These are phyloP conservation scores for Termitomyces sp. DNA, from an alignment of 768 basidiomycete genomes.

Conservation along the genomic window DNA sequence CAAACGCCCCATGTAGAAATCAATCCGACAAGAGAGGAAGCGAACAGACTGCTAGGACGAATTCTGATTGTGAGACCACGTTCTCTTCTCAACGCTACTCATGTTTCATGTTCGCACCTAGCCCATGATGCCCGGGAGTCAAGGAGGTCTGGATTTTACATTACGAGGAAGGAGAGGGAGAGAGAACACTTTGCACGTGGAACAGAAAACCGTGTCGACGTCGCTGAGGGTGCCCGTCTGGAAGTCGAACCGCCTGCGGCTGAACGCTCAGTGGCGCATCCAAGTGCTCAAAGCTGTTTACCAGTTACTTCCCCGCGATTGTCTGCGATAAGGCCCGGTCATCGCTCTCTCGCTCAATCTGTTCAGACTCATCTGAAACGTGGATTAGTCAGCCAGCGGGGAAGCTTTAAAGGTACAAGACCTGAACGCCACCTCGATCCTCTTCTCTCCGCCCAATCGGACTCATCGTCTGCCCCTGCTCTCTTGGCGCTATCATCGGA, in stretches of 20 bases:
- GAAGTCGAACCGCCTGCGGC: not conserved
- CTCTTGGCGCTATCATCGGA: constrained; percentile 23
- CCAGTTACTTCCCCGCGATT: not conserved
- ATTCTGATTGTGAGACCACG: not conserved
- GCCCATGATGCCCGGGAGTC: not conserved
- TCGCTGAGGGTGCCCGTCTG: not conserved
- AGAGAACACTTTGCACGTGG: not conserved
- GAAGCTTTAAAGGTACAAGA: not conserved
- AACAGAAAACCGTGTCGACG: not conserved
- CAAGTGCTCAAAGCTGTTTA: not conserved
- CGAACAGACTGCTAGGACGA: not conserved
- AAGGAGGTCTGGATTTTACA: not conserved
- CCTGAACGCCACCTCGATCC: constrained; percentile 2
- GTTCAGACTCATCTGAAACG: constrained; percentile 40
- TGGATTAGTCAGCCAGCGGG: not conserved
- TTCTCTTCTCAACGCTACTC: not conserved
- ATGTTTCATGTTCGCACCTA: not conserved
- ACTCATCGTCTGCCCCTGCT: constrained; percentile 6
- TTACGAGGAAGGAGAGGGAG: constrained; percentile 4
- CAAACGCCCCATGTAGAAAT: not conserved
- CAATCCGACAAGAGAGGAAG: not conserved
- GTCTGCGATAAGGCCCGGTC: constrained; percentile 7
- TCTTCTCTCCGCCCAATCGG: not conserved
- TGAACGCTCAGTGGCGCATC: constrained; percentile 2
- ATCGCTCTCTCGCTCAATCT: constrained; percentile 39